phyloP scores from a whole-genome alignment of 1,139 yeast species.

The Yamadazyma dendronema region DNA sequence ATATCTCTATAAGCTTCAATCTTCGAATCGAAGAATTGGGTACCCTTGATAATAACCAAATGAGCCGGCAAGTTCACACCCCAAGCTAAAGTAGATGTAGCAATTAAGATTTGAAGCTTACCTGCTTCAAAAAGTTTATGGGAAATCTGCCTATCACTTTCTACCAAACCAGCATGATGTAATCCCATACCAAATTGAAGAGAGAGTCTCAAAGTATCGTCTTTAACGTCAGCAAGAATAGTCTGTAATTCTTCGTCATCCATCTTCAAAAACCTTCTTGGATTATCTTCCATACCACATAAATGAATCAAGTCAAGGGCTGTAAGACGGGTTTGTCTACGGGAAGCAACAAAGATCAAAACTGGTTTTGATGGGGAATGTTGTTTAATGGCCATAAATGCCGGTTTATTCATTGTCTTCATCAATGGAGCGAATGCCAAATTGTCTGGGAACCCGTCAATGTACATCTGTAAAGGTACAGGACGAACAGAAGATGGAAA shows the following conservation, averaged over 20 bases:
- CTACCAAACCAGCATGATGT: constrained; percentile 97
- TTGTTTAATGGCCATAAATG: constrained; percentile 92
- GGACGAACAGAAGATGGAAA: constrained; percentile 97
- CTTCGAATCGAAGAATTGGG: constrained; percentile 82
- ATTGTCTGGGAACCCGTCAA: constrained; percentile 96
- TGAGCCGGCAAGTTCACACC: constrained; percentile 97
- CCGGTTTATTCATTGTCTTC: constrained; percentile 98
- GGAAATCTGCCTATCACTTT: constrained; percentile 81
- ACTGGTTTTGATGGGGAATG: constrained; percentile 95
- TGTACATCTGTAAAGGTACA: constrained; percentile 95
- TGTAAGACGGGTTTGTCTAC: constrained; percentile 94
- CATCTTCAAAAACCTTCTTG: constrained; percentile 81
- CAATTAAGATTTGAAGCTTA: constrained; percentile 85
- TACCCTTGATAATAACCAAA: constrained; percentile 89
- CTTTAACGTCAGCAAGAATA: constrained; percentile 69
- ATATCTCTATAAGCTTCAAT: constrained; percentile 78
- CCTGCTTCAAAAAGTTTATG: constrained; percentile 83
- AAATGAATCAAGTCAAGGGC: constrained; percentile 89
- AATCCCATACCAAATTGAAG: constrained; percentile 95
- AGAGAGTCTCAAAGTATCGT: constrained; percentile 81
- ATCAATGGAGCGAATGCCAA: constrained; percentile 91
- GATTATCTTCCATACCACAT: constrained; percentile 93
- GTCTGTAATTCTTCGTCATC: constrained; percentile 68
- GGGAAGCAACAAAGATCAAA: constrained; percentile 90
- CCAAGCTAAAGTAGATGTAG: constrained; percentile 96